Percentiles rank a stretch among this genome's conserved stretches.
Conservation (phyloP, 1,284 basidiomycete genomes). For the Somion occarium region DNA sequence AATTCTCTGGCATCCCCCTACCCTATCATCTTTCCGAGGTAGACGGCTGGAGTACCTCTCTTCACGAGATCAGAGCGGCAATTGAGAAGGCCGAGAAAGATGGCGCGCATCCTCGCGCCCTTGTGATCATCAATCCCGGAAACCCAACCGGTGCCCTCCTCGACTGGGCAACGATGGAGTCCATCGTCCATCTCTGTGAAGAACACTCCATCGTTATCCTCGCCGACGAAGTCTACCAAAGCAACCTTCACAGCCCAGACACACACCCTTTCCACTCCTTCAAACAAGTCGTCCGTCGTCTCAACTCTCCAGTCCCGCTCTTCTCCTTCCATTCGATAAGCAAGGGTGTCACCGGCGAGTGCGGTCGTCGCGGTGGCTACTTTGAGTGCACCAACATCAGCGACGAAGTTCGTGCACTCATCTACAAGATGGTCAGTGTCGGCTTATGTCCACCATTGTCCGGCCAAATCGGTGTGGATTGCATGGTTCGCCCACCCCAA, state of each 20-base stretch:
- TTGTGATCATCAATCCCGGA: constrained; percentile 95
- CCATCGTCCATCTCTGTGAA: constrained; percentile 79
- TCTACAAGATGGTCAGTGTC: constrained; percentile 95
- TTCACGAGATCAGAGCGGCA: constrained; percentile 62
- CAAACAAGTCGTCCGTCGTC: constrained; percentile 76
- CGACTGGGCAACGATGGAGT: constrained; percentile 63
- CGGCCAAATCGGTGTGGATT: constrained; percentile 91
- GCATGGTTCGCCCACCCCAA: constrained; percentile 83
- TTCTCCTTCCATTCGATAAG: constrained; percentile 95
- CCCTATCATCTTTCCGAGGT: constrained; percentile 89
- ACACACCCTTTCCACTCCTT: constrained; percentile 84
- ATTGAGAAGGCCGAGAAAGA: constrained; percentile 65
- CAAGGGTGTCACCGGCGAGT: constrained; percentile 93
- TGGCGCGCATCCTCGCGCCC: constrained; percentile 68
- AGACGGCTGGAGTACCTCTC: constrained; percentile 83
- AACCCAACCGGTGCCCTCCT: constrained; percentile 91
- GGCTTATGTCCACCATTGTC: constrained; percentile 84
- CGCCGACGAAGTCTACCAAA: constrained; percentile 95
- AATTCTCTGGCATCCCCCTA: constrained; percentile 76
- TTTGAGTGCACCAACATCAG: constrained; percentile 85
- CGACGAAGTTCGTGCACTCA: constrained; percentile 72
- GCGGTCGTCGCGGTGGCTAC: constrained; percentile 90
- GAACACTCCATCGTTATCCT: constrained; percentile 83
- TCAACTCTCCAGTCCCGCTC: constrained; percentile 68
- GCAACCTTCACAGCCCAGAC: constrained; percentile 73